Evolutionary conservation across 2,329 filamentous ascomycete genomes (phyloP).

Genomic region (Penicillium sp.): DNA sequence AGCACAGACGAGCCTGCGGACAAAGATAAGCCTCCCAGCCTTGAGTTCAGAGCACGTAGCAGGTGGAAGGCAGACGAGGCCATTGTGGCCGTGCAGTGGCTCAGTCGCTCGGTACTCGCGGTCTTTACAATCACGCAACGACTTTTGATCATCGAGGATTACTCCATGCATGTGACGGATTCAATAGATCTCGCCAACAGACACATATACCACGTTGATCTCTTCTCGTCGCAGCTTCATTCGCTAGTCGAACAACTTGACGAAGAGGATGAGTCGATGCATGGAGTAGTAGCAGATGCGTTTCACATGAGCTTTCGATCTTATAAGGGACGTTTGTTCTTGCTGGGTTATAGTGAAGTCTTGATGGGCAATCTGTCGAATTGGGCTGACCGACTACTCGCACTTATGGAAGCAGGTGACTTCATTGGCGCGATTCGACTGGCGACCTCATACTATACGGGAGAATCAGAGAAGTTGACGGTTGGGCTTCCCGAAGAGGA

Average conservation of each 20-base stretch:
- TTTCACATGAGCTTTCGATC: constrained; percentile 97
- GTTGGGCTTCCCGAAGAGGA: constrained; percentile 89
- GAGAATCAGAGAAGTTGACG: constrained; percentile 87
- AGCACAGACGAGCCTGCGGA: constrained; percentile 56
- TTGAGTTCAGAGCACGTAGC: constrained; percentile 77
- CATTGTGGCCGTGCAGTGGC: constrained; percentile 94
- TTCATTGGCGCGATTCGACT: constrained; percentile 87
- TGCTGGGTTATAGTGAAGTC: constrained; percentile 90
- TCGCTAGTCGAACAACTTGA: constrained; percentile 81
- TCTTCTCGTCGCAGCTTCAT: constrained; percentile 85
- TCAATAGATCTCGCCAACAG: constrained; percentile 88
- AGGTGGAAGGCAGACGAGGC: constrained; percentile 92
- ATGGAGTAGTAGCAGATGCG: constrained; percentile 92
- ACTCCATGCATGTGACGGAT: constrained; percentile 83
- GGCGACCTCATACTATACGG: constrained; percentile 87
- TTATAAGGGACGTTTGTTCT: constrained; percentile 89
- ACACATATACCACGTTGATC: constrained; percentile 84
- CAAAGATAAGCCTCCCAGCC: constrained; percentile 70
- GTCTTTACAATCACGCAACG: constrained; percentile 93
- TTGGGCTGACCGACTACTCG: constrained; percentile 90
- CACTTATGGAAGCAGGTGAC: constrained; percentile 94
- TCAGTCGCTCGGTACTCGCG: constrained; percentile 86
- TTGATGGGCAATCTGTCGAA: constrained; percentile 90
- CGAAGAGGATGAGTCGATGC: constrained; percentile 82
- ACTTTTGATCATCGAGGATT: constrained; percentile 86